phyloP scores from a whole-genome alignment of 495 filamentous ascomycete species.

The Platismatia glauca region DNA sequence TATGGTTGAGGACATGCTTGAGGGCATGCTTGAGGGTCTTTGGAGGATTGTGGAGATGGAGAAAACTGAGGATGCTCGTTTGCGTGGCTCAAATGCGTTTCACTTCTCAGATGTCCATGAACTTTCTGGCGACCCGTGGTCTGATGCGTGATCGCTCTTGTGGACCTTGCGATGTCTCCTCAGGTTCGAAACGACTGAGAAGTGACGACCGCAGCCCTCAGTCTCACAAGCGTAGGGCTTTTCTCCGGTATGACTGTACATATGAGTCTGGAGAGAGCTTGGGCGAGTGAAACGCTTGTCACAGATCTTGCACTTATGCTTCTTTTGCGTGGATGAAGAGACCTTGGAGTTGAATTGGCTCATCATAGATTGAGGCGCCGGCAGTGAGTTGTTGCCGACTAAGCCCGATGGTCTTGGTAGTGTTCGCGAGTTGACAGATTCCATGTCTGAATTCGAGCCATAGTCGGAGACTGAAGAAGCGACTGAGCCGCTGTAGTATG shows the following conservation, averaged over 20 bases:
- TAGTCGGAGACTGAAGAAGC: constrained; percentile 92
- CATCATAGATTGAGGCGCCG: constrained; percentile 93
- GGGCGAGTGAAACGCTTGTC: constrained; percentile 97
- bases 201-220: constrained; percentile 90
- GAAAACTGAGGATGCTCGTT: background rate
- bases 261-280: constrained; percentile 93
- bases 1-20: too few species aligned
- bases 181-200: constrained; percentile 95
- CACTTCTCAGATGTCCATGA: constrained; percentile 26
- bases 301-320: constrained; percentile 99
- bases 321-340: constrained; percentile 93
- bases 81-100: background rate
- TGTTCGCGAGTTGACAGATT: constrained; percentile 67
- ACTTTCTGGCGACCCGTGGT: constrained; percentile 23
- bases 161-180: constrained; percentile 95
- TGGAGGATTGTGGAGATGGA: background rate
- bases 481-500: constrained; percentile 68
- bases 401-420: constrained; percentile 70
- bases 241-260: constrained; percentile 98
- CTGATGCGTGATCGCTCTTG: constrained; percentile 55
- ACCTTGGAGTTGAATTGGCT: constrained; percentile 96
- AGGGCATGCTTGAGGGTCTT: too few species aligned
- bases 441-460: constrained; percentile 79
- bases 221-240: constrained; percentile 95
- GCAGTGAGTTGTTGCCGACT: constrained; percentile 56